Base-by-base conservation (phyloP, 2,329 filamentous ascomycete genomes). In the Fusarium nygamai region DNA sequence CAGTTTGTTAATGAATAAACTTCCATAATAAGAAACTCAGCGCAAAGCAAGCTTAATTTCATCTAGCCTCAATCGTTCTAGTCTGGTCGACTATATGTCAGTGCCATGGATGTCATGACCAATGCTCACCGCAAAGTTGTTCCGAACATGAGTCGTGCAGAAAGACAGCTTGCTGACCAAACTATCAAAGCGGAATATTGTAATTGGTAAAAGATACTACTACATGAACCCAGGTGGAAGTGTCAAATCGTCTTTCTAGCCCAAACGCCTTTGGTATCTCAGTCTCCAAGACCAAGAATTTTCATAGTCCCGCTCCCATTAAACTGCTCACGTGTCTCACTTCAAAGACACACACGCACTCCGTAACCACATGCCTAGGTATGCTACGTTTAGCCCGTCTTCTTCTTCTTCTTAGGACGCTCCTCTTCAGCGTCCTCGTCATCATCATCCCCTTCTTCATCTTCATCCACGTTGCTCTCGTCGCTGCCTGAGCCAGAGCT, bases 401-500 rank as follows among this genome's bases (percentile, higher is more conserved):
- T 85, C 80, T 82, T 84, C 82, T 88, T 88, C 84, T 88, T 88
- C 80, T 86, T 87, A 12, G 86, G 86, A 43, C 81, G 81, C 76
- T 86, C 83, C 24, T 85, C 84, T 54, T 86, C 83, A 7, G 85
- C 81, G 8, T 85, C 81, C 5, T 81, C 82, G 14, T 83, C 86
- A 4, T 81, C 82, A 14, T 82, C 85, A 6, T 83, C 84, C 14
- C 84, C 85, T 5, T 83, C 83, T 10, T 85, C 86, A 9, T 87
- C 84, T 27, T 84, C 78, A 31, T 84, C 86, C 6, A 86, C 86
- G 19, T 85, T 88, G 34, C 85, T 86, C 67, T 87, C 87, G 13
- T 83, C 86, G 66, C 90, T 91, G 79, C 92, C 92, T 24, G 89
- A 91, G 19, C 93, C 94, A 58, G 91, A 93, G 80, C 94, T 98